Conservation (phyloP, 352 stramenopile species). For the Phytophthora cajani region DNA sequence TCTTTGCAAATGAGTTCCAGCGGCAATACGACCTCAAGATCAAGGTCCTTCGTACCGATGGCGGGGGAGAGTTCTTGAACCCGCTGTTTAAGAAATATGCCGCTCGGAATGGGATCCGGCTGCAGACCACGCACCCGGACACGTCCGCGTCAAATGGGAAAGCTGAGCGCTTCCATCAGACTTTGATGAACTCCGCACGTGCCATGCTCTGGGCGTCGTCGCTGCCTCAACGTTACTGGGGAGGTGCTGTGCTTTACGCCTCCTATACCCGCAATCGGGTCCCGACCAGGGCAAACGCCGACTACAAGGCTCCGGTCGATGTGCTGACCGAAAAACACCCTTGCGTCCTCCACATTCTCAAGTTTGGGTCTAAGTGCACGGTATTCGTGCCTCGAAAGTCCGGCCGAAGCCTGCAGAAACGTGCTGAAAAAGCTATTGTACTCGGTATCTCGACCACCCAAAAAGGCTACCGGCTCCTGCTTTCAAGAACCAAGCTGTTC, state of each 20-base stretch:
- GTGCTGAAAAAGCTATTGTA: no score
- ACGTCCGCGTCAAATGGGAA: not conserved
- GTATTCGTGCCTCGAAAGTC: no score
- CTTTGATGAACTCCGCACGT: not conserved
- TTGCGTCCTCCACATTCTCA: no score
- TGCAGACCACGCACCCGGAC: not conserved
- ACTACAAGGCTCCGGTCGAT: not conserved
- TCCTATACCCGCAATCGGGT: not conserved
- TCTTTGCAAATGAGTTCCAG: constrained; percentile 11
- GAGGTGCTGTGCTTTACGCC: not conserved
- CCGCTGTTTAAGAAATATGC: not conserved
- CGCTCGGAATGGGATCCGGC: not conserved
- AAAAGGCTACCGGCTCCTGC: no score
- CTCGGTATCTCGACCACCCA: no score
- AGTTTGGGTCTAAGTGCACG: no score
- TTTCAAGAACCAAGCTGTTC: no score
- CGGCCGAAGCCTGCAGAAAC: no score
- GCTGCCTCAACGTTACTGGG: not conserved
- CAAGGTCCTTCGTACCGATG: not conserved
- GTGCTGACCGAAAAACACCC: not conserved
- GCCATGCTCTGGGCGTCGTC: not conserved
- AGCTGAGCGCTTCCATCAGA: not conserved
- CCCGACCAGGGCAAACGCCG: not conserved
- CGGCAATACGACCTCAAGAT: constrained; percentile 12
- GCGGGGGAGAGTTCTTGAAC: not conserved